phyloP scores from a whole-genome alignment of 139 green algal genomes.

The Mesostigma viride region DNA sequence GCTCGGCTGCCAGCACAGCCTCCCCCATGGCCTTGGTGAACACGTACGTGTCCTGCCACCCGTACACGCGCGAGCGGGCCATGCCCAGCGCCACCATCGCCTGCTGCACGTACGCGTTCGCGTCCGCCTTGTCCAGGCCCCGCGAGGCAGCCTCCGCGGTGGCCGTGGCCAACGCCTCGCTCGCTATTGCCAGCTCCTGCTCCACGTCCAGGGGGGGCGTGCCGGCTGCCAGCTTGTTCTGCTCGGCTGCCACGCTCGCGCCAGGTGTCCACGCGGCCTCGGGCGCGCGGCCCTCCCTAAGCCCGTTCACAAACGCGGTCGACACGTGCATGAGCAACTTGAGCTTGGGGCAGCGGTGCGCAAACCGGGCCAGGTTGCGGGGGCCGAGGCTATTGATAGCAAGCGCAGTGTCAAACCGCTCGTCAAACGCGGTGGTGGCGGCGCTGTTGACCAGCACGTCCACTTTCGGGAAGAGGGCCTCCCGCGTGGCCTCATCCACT shows the following conservation, averaged over 20 bases:
- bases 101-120: slow-evolving; percentile 3
- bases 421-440: slow-evolving; percentile 30
- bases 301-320: slow-evolving; percentile 30
- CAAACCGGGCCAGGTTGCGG: slow-evolving; percentile 4
- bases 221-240: background rate
- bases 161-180: slow-evolving; percentile 1
- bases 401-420: slow-evolving; percentile 27
- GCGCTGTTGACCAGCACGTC: slow-evolving; percentile 30
- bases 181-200: slow-evolving; percentile 14
- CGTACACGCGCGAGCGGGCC: slow-evolving; percentile 13
- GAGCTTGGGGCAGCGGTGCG: slow-evolving; percentile 17
- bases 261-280: slow-evolving; percentile 15
- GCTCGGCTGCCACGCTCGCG: slow-evolving; percentile 20
- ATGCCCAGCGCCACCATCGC: slow-evolving; percentile 17
- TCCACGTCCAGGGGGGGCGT: slow-evolving; percentile 16
- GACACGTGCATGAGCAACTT: slow-evolving; percentile 28
- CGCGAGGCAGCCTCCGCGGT: background rate
- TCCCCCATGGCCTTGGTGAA: slow-evolving; percentile 36
- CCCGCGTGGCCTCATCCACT: background rate
- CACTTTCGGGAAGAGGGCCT: slow-evolving; percentile 11
- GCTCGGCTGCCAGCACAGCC: slow-evolving; percentile 13
- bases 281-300: slow-evolving; percentile 11
- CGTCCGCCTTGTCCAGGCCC: slow-evolving; percentile 6
- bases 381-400: slow-evolving; percentile 26
- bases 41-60: slow-evolving; percentile 35